A percentile compares a stretch with the other conserved stretches of the same genome.
These are phyloP conservation scores for Hygrophila difformis DNA, from an alignment of 257 asterid genomes.

Conservation along the genomic window DNA sequence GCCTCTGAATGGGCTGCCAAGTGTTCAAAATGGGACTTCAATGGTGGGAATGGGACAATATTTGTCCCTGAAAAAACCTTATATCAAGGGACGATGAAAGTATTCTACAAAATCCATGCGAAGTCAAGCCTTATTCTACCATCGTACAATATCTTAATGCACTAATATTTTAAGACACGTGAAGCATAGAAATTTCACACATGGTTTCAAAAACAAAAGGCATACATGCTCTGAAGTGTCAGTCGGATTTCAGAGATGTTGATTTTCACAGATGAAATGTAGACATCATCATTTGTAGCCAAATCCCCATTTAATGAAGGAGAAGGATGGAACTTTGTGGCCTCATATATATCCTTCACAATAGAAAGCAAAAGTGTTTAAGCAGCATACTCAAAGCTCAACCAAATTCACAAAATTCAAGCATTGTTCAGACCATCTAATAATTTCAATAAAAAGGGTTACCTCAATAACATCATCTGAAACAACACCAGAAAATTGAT, in stretches of 20 bases:
- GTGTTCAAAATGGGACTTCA: no score
- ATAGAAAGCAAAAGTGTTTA: slow-evolving; percentile 22
- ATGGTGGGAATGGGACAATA: no score
- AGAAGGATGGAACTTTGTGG: slow-evolving; percentile 77
- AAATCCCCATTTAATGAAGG: slow-evolving; percentile 47
- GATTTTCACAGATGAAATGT: slow-evolving; percentile 58
- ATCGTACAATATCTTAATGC: neutral
- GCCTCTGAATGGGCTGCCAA: no score
- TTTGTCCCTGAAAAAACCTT: no score
- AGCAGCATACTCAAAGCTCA: slow-evolving; percentile 9
- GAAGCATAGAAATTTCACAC: slow-evolving; percentile 5
- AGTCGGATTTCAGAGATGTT: slow-evolving; percentile 46
- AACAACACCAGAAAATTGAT: slow-evolving; percentile 87
- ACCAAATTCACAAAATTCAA: slow-evolving; percentile 1
- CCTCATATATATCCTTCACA: slow-evolving; percentile 99
- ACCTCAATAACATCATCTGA: slow-evolving; percentile 93
- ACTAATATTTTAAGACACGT: neutral
- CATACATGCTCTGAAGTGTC: slow-evolving; percentile 60
- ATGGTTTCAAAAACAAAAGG: slow-evolving; percentile 11
- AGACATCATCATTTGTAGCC: slow-evolving; percentile 43
- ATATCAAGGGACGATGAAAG: no score
- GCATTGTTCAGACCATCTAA: slow-evolving; percentile 10
- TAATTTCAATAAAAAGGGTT: slow-evolving; percentile 14
- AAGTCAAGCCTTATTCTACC: no score
- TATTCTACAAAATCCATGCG: no score